Evolutionary conservation across 768 basidiomycete species (phyloP), one percentile per base, ranked within the genome.

Genomic region (Chalciporus sphaerocephalus): DNA sequence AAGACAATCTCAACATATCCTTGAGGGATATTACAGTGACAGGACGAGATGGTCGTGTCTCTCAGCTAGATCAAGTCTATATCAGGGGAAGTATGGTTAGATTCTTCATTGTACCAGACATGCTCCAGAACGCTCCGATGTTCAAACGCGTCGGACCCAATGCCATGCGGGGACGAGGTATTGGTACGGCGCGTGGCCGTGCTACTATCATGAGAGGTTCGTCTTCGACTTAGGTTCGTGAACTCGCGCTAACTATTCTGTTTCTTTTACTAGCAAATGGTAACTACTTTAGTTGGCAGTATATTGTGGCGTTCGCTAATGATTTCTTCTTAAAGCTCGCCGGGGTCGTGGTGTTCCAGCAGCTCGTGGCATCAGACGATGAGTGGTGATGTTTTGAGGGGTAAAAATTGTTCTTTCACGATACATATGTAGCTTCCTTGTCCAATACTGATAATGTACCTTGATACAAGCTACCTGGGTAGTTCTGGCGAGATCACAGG

Each of bases 91-190:
- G 92, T 66, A 96, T 97, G 90, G 76, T 97, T 54, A 79, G 96
- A 54, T 98, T 96, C 75, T 95, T 98, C 72, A 97, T 98, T 66
- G 96, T 99, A 17, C 96, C 96, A 44, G 96, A 98, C 69, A 97
- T 99, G 90, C 74, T 99, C 56, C 90, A 97, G 65, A 98, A 98
- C 66, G 96, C 96, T 12, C 96, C 96, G 16, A 99, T 99, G 96
- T 99, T 99, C 73, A 99, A 98, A 71, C 86, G 96, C 50, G 92
- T 95, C 23, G 94, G 95, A 30, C 92, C 95, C 8, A 97, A 96
- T 64, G 95, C 93, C 16, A 97, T 97, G 94, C 85, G 90, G 59
- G 96, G 96, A 61, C 80, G 95, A 54, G 96, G 96, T 82, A 99
- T 99, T 62, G 96, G 96, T 59, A 96, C 95, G 61, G 95, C 95